Conservation (phyloP, 352 stramenopile genomes). For the Pythium brachiatum region DNA sequence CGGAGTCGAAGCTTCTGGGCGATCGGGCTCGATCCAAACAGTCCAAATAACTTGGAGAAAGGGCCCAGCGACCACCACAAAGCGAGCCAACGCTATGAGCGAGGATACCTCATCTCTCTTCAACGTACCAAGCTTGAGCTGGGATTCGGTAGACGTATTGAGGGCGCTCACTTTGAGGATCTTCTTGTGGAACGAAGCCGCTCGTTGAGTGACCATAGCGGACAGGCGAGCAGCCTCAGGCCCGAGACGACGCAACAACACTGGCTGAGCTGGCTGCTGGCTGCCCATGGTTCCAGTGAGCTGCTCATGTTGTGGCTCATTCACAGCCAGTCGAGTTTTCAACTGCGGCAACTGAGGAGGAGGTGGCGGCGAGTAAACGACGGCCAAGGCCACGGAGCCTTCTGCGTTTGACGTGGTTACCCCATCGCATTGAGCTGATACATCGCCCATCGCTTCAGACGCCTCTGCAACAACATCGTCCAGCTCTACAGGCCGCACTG, state of each 20-base stretch:
- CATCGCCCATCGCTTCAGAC: background rate
- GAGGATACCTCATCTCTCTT: conserved; percentile 23
- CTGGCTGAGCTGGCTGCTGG: background rate
- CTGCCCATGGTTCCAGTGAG: too few species aligned
- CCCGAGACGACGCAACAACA: background rate
- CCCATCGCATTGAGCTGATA: background rate
- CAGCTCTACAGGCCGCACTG: background rate
- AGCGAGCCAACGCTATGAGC: conserved; percentile 20
- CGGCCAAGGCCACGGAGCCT: background rate
- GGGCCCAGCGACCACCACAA: conserved; percentile 12
- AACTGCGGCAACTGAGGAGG: background rate
- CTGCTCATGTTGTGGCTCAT: background rate
- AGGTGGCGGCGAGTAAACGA: background rate
- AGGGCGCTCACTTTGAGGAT: conserved; percentile 29
- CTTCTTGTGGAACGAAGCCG: conserved; percentile 29
- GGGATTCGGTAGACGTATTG: conserved; percentile 7
- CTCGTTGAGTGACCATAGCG: conserved; percentile 1
- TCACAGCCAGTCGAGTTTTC: background rate
- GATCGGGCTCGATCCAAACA: conserved; percentile 18
- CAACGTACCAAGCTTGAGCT: conserved; percentile 32
- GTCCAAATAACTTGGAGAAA: conserved; percentile 18
- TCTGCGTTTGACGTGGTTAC: background rate
- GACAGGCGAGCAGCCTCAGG: conserved; percentile 5
- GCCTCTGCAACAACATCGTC: background rate
- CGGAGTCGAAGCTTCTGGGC: background rate